Evolutionary conservation across 2,329 filamentous ascomycete genomes (phyloP), one percentile per base, ranked within the genome.

Genomic region (Nemania serpens): DNA sequence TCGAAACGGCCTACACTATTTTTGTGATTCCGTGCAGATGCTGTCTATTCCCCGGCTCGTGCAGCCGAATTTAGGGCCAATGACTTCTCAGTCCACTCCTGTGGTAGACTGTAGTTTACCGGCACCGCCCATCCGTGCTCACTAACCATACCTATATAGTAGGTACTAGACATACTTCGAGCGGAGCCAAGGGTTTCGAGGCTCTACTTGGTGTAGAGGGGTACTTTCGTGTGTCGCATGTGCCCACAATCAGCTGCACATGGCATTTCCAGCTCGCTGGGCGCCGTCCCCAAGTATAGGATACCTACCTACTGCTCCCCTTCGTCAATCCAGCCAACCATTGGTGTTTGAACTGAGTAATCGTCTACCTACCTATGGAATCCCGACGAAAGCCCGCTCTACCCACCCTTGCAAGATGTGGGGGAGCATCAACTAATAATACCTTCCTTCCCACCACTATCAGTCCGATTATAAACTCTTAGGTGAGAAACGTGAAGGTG

Each of bases 21-120:
- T 64, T 64, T 62, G 58, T 67, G 29, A 53, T 58, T 59, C 56
- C 51, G 37, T 56, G n/a, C n/a, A n/a, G n/a, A n/a, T n/a, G n/a
- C n/a, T n/a, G n/a, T n/a, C n/a, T n/a, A 58, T 57, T 52, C 55
- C 61, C 61, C 59, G 63, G 59, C 49, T 59, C 51, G 39, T 55
- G 57, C 53, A 61, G 55, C 55, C 20, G 56, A 55, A 42, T 58
- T 62, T 59, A 55, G 41, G 59, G 59, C 64, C 64, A 66, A 66
- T 66, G 20, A 36, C 29, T 41, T 50, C 45, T 37, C 51, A 46
- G 33, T 39, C 65, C 63, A 50, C 52, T 46, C 51, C 55, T 47
- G 46, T 58, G 65, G 65, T 59, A 29, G 25, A 3, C 4, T 29
- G 65, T 59, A 29, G 25, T 7, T 3, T 29, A 63, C 60, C 63